Evolutionary conservation across 202 grass and related monocot species (phyloP).

Genomic region (Panicum hallii): DNA sequence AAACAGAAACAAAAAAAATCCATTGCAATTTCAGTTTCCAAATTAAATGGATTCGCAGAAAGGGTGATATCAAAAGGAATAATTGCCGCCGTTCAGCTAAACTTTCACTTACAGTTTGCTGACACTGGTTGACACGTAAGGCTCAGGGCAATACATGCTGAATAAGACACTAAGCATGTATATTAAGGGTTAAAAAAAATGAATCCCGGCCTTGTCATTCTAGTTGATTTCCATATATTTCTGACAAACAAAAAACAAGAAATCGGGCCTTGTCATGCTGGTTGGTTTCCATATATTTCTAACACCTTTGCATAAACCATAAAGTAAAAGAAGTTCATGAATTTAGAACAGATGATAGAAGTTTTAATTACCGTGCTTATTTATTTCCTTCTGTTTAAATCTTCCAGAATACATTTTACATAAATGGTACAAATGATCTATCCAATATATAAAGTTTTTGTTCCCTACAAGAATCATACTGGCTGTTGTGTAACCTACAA

Average conservation of each 20-base stretch:
- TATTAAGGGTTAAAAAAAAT: not conserved
- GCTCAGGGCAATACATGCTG: no score
- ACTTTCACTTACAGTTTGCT: not conserved
- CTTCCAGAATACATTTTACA: conserved; percentile 44
- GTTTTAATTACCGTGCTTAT: conserved; percentile 29
- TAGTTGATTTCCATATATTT: conserved; percentile 5
- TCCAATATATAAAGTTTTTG: conserved; percentile 33
- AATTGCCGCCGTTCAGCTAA: not conserved
- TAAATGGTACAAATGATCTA: conserved; percentile 35
- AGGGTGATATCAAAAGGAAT: not conserved
- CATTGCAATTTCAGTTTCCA: not conserved
- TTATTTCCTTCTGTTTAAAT: conserved; percentile 40
- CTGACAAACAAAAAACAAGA: not conserved
- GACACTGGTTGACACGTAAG: not conserved
- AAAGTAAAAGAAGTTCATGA: conserved; percentile 25
- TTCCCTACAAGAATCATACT: conserved; percentile 32
- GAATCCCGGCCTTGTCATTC: not conserved
- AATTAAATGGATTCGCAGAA: not conserved
- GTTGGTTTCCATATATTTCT: conserved; percentile 9
- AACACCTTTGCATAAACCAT: conserved; percentile 1
- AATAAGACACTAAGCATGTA: not conserved
- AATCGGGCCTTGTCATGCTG: not conserved
- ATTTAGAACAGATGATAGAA: not conserved
- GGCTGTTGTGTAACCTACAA: conserved; percentile 31
- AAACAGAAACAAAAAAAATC: not conserved